Evolutionary conservation across 148 eudicot species (phyloP).

Genomic region (Vaccinium corymbosum): DNA sequence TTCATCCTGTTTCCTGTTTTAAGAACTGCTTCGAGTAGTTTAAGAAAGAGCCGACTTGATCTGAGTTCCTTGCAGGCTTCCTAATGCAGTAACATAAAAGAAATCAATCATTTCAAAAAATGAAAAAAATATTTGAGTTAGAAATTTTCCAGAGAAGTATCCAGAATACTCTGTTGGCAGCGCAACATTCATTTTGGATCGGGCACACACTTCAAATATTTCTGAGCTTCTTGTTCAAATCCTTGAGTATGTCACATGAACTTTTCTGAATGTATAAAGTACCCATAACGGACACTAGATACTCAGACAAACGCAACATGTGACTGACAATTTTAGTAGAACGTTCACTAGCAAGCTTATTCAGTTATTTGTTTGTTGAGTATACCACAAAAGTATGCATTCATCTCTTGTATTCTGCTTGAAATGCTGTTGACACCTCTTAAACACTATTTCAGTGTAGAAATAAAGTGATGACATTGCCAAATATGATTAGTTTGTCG

Average conservation of each 20-base stretch:
- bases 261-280: not conserved
- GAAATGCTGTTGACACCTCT: too few relatives aligned
- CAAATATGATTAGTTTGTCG: too few relatives aligned
- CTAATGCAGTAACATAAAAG: slow-evolving; percentile 25
- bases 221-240: not conserved
- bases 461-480: too few relatives aligned
- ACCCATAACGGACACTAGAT: not conserved
- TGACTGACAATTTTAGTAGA: not conserved
- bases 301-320: not conserved
- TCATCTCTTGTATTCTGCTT: not conserved
- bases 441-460: too few relatives aligned
- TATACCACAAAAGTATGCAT: not conserved
- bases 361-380: not conserved
- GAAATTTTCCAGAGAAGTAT: not conserved
- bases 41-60: slow-evolving; percentile 85
- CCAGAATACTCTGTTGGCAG: not conserved
- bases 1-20: slow-evolving; percentile 99
- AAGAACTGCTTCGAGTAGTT: slow-evolving; percentile 89
- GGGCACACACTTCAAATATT: not conserved
- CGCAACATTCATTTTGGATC: not conserved
- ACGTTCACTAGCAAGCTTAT: not conserved
- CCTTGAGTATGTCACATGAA: not conserved
- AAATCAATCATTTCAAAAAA: not conserved
- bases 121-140: not conserved
- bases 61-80: slow-evolving; percentile 95